A percentile compares a stretch with the other conserved stretches of the same genome.
Evolutionary conservation across 306 rosid species (phyloP).

Genomic region (Cicer bijugum): DNA sequence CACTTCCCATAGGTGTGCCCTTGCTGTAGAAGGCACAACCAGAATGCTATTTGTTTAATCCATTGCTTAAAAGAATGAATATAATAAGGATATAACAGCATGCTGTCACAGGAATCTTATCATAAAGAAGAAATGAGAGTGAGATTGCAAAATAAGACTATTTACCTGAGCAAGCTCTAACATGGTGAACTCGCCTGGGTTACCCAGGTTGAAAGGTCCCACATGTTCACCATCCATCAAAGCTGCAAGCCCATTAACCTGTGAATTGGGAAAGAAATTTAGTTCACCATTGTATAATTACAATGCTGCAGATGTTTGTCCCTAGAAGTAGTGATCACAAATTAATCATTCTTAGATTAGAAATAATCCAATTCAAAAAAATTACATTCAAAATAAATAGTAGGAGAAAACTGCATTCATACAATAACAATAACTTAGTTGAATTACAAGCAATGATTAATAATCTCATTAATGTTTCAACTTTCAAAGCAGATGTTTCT

Average conservation of each 20-base stretch:
- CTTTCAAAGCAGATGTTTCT: conserved; percentile 22
- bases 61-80: conserved; percentile 21
- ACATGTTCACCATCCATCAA: conserved; percentile 93
- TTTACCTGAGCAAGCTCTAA: conserved; percentile 91
- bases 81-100: conserved; percentile 8
- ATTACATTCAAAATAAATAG: conserved; percentile 1
- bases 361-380: conserved; percentile 14
- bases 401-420: neutral
- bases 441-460: conserved; percentile 32
- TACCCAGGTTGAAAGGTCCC: conserved; percentile 96
- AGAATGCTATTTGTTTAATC: conserved; percentile 17
- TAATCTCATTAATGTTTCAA: conserved; percentile 28
- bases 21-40: conserved; percentile 20
- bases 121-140: conserved; percentile 31
- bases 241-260: conserved; percentile 88
- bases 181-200: conserved; percentile 98
- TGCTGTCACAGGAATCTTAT: neutral
- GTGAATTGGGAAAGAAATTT: conserved; percentile 38
- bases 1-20: conserved; percentile 1
- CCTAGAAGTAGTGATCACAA: conserved; percentile 9
- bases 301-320: conserved; percentile 20
- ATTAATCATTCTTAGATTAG: conserved; percentile 11
- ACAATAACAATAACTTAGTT: conserved; percentile 26
- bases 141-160: conserved; percentile 25
- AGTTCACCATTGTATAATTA: conserved; percentile 36